These are phyloP conservation scores for Penicillium sp. DNA, from an alignment of 2,329 filamentous ascomycete species.

Conservation along the genomic window DNA sequence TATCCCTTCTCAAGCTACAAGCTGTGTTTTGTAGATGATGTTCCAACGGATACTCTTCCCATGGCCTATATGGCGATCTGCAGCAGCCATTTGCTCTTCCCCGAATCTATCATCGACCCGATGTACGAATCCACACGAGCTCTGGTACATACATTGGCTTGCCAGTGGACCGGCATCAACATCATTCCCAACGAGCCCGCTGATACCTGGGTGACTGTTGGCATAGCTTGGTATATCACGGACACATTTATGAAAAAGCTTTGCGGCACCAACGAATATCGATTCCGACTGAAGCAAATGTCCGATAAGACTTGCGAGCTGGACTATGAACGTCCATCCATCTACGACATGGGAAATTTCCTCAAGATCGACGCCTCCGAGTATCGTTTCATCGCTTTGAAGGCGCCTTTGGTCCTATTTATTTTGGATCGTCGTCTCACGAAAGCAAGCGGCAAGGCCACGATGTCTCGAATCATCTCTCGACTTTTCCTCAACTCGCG, in stretches of 20 bases:
- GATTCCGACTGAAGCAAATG: conserved; percentile 84
- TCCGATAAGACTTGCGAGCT: conserved; percentile 80
- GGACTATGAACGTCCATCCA: conserved; percentile 79
- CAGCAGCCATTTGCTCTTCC: conserved; percentile 83
- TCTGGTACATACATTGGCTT: conserved; percentile 81
- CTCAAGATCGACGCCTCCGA: conserved; percentile 84
- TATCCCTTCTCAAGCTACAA: conserved; percentile 95
- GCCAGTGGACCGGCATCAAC: conserved; percentile 93
- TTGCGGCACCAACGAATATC: conserved; percentile 92
- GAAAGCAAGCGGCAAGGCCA: conserved; percentile 83
- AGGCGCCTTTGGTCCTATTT: conserved; percentile 87
- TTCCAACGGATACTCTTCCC: conserved; percentile 73
- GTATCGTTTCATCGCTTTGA: conserved; percentile 85
- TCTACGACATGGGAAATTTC: conserved; percentile 77
- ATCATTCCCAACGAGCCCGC: conserved; percentile 79
- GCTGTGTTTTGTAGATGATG: conserved; percentile 90
- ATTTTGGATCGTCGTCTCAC: conserved; percentile 90
- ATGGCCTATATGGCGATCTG: conserved; percentile 85
- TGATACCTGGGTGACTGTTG: conserved; percentile 88
- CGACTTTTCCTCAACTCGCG: conserved; percentile 85
- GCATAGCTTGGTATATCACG: conserved; percentile 92
- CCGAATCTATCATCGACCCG: conserved; percentile 81
- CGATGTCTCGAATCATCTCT: conserved; percentile 82
- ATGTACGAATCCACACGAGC: conserved; percentile 80
- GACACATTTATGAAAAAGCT: conserved; percentile 89